A percentile compares a stretch with the other conserved stretches of the same genome.
Evolutionary conservation across 345 rosid genomes (phyloP).

Genomic region (Arabidopsis arenosa): DNA sequence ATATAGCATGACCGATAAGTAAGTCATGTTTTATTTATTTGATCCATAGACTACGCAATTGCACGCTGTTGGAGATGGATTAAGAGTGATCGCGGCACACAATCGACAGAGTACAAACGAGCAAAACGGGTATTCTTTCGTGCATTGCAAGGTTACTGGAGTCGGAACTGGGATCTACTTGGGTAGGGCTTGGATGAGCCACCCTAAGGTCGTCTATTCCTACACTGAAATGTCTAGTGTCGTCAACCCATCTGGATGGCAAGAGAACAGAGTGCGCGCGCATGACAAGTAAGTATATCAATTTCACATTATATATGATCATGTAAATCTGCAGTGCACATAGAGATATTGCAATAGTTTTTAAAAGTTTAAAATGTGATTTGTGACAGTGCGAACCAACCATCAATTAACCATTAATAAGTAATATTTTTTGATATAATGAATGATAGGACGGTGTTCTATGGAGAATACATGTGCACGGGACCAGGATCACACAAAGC

Average conservation of each 20-base stretch:
- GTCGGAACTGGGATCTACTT: slow-evolving; percentile 46
- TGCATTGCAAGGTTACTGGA: slow-evolving; percentile 56
- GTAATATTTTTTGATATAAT: not conserved
- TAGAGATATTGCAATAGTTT: not conserved
- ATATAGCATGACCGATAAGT: not conserved
- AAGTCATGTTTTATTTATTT: not conserved
- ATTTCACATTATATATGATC: not conserved
- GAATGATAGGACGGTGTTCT: slow-evolving; percentile 51
- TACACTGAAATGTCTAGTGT: slow-evolving; percentile 52
- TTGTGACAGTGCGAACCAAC: no score
- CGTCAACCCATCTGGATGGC: slow-evolving; percentile 61
- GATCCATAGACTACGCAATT: slow-evolving; percentile 46
- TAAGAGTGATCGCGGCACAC: slow-evolving; percentile 60
- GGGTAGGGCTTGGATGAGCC: slow-evolving; percentile 68
- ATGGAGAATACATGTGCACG: slow-evolving; percentile 56
- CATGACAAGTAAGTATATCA: slow-evolving; percentile 46
- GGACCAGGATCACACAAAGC: slow-evolving; percentile 46
- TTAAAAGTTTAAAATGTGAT: no score
- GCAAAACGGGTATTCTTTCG: slow-evolving; percentile 50
- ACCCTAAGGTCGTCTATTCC: slow-evolving; percentile 59
- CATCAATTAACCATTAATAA: no score
- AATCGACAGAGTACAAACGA: slow-evolving; percentile 34
- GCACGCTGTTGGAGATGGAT: slow-evolving; percentile 46
- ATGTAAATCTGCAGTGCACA: not conserved
- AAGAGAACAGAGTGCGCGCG: slow-evolving; percentile 34